These are phyloP conservation scores for Cladosporium cucumerinum DNA, from an alignment of 2,329 filamentous ascomycete genomes.

Conservation along the genomic window DNA sequence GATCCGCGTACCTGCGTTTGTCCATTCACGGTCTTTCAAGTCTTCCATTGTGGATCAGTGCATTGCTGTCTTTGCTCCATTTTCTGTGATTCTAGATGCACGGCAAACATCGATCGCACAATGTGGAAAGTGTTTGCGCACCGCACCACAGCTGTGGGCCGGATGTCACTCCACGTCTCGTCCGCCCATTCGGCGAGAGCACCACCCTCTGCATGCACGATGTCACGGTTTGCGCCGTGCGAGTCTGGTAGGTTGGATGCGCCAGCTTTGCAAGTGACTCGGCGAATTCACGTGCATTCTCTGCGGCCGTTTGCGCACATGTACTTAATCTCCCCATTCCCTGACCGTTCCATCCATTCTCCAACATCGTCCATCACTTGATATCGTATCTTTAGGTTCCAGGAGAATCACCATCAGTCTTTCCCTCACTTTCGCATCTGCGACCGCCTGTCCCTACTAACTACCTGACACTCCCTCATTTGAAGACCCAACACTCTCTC, in stretches of 20 bases:
- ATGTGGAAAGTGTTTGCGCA: slow-evolving; percentile 11
- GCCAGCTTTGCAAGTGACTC: slow-evolving; percentile 2
- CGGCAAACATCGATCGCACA: slow-evolving; percentile 5
- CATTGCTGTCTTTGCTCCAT: slow-evolving; percentile 6
- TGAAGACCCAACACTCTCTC: slow-evolving; percentile 10
- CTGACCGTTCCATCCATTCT: background rate
- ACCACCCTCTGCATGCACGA: slow-evolving; percentile 6
- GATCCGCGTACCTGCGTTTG: slow-evolving; percentile 15
- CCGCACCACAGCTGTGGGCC: slow-evolving; percentile 2
- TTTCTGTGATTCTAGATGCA: slow-evolving; percentile 11
- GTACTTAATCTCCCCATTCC: slow-evolving; percentile 7
- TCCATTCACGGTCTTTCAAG: slow-evolving; percentile 13
- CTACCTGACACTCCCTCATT: slow-evolving; percentile 6
- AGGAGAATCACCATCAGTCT: slow-evolving; percentile 15
- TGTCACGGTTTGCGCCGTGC: slow-evolving; percentile 16
- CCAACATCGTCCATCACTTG: slow-evolving; percentile 1
- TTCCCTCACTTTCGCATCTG: slow-evolving; percentile 15
- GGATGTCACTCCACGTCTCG: slow-evolving; percentile 5
- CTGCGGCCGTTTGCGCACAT: background rate
- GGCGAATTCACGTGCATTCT: background rate
- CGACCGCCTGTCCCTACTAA: slow-evolving; percentile 10
- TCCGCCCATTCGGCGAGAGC: slow-evolving; percentile 11
- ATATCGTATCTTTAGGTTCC: slow-evolving; percentile 13
- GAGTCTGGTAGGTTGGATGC: slow-evolving; percentile 12
- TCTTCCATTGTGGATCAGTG: background rate